phyloP scores from a whole-genome alignment of 805 yeast species.

The Saccharomycopsis selenospora region DNA sequence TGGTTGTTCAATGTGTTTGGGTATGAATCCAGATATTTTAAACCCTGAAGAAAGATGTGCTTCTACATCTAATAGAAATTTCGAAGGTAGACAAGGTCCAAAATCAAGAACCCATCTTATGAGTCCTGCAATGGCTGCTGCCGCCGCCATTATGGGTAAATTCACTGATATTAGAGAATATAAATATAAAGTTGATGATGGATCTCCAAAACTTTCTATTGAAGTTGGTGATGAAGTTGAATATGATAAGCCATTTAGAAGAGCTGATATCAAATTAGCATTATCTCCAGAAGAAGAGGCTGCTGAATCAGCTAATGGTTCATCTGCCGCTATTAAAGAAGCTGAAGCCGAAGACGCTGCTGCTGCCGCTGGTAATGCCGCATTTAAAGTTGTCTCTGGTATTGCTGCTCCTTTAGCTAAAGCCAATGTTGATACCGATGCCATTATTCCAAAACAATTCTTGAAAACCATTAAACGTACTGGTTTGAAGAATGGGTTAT shows the following conservation, averaged over 20 bases:
- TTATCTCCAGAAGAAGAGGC: slow-evolving; percentile 30
- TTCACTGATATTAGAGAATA: slow-evolving; percentile 86
- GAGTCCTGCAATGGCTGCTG: slow-evolving; percentile 99
- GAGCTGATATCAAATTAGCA: background rate
- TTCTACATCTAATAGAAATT: slow-evolving; percentile 96
- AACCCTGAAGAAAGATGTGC: slow-evolving; percentile 97
- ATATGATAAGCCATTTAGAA: background rate
- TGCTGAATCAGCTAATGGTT: no score
- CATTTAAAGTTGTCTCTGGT: slow-evolving; percentile 70
- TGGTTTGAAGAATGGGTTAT: slow-evolving; percentile 80
- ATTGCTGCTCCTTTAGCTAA: slow-evolving; percentile 90
- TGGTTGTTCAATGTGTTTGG: slow-evolving; percentile 98
- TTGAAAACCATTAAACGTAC: slow-evolving; percentile 97
- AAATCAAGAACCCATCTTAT: slow-evolving; percentile 90
- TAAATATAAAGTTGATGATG: slow-evolving; percentile 48
- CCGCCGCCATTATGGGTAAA: slow-evolving; percentile 90
- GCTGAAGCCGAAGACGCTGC: slow-evolving; percentile 57
- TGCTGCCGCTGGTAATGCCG: slow-evolving; percentile 55
- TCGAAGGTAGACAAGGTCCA: slow-evolving; percentile 99
- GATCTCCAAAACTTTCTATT: slow-evolving; percentile 47
- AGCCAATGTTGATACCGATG: slow-evolving; percentile 97
- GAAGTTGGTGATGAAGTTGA: slow-evolving; percentile 26
- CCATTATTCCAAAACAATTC: slow-evolving; percentile 97
- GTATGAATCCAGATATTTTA: slow-evolving; percentile 98
- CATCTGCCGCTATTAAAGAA: slow-evolving; percentile 64